Base-by-base conservation (phyloP, 352 stramenopile species). In the Phytopythium sindhum region DNA sequence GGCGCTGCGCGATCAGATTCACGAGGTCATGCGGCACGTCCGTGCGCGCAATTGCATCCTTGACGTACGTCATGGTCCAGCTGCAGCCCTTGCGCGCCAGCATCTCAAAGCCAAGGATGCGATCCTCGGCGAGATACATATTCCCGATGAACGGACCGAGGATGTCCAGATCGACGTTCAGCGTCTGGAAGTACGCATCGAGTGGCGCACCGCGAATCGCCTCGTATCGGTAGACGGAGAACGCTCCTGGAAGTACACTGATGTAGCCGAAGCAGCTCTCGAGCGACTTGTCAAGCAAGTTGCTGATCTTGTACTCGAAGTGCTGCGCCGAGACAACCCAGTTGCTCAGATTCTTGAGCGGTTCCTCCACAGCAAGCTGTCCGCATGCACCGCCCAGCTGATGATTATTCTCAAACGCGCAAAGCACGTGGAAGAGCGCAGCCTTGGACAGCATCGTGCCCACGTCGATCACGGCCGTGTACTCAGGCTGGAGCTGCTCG, bases 281-380 rank as follows among this genome's bases (percentile, higher is more conserved):
- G 50, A 93, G 65, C 11, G 83, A 86, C 69, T 95, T 95, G 78
- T 96, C 88, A 2, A 96, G 70, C 48, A 95, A 86, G 69, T 95
- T 94, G 50, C 83, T 92, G 51, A 95, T 93, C 64, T 95, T 95
- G 83, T 96, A 96, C 78, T 96, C 88, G 52, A 96, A 96, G 57
- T 95, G 77, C 60, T 96, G 88, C 11, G 88, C 88, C 23, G 83
- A 91, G 19, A 96, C 72, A 66, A 96, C 85, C 85, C 85, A 96
- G 54, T 96, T 96, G 68, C 80, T 91, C 67, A 96, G 64, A 64
- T 94, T 88, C 42, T 80, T 77, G 56, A 90, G 89, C 23, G 87
- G 85, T n/a, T 93, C 76, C 17, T 96, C 87, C 28, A 96, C 87
- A 0, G 84, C 79, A 26, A 96, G 71, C 51, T 96, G 85, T 1